phyloP scores from a whole-genome alignment of 805 yeast genomes.

The Nakazawaea ambrosiae region DNA sequence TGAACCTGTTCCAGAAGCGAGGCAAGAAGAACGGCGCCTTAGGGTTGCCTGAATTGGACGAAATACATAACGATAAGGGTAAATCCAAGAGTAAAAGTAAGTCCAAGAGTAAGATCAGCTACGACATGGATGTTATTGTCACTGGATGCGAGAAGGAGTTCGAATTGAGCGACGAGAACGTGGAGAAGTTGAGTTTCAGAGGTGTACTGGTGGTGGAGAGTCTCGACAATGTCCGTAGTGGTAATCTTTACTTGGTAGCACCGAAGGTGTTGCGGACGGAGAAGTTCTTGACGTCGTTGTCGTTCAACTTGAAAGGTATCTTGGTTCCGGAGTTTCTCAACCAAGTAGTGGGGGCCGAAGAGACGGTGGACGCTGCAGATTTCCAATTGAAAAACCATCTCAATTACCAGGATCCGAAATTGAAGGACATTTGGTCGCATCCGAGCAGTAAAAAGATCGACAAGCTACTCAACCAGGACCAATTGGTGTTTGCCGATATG shows the following conservation, averaged over 20 bases:
- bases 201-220: conserved; percentile 49
- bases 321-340: conserved; percentile 5
- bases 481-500: background rate
- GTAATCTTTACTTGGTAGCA: conserved; percentile 54
- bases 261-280: conserved; percentile 83
- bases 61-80: no score
- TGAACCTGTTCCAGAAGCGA: conserved; percentile 55
- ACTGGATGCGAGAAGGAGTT: conserved; percentile 60
- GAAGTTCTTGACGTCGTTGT: conserved; percentile 50
- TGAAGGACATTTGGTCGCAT: conserved; percentile 7
- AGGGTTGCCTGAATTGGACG: conserved; percentile 10
- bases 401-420: conserved; percentile 4
- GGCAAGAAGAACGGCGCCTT: no score
- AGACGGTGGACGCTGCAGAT: background rate
- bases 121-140: conserved; percentile 40
- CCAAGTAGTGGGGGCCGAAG: background rate
- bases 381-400: background rate
- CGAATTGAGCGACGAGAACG: conserved; percentile 35
- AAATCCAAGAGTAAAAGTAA: conserved; percentile 14
- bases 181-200: conserved; percentile 25
- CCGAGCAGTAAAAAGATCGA: background rate
- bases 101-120: conserved; percentile 20
- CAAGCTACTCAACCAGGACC: background rate
- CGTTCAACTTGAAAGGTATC: conserved; percentile 2
- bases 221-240: conserved; percentile 30